Base-by-base conservation (phyloP, 2,329 filamentous ascomycete species). In the Alternaria sp. region DNA sequence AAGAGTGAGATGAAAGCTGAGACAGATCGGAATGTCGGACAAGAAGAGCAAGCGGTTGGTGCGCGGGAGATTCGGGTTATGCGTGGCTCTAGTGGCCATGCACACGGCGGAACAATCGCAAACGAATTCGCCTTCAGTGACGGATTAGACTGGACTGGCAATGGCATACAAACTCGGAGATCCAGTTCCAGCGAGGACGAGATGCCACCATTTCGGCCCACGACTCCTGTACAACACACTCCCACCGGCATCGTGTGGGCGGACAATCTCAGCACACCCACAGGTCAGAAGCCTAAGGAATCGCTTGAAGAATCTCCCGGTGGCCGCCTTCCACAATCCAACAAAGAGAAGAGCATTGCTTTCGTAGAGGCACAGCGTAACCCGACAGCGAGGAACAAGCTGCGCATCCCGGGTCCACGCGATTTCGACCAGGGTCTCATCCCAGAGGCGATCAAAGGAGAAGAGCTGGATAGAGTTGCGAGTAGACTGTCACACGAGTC, bases 401-500 rank as follows among this genome's bases (percentile, higher is more conserved):
- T 98, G 41, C 89, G 92, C 39, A 98, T 99, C 68, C 95, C 95
- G 0, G 93, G 93, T 21, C 95, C 95, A 1, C 84, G 93, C 68
- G 95, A 98, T 72, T 93, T 90, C 48, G 95, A 99, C 69, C 86
- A 87, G 50, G 95, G 94, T 26, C 84, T 92, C 60, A 82, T 88
- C 9, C 93, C 93, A 3, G 79, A 88, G 66, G 79, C 83, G 21
- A 73, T 91, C 13, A 81, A 80, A 5, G 79, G 81, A 31, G 73
- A 78, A 29, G 68, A 70, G 28, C 48, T 74, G 39, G 55, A 68
- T 24, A 63, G 66, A 39, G 51, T 69, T 21, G 29, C 56, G 9
- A 70, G 66, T 40, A 58, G 62, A 13, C 48, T 54, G 11, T 69
- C 73, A 8, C 68, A 72, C 24, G 70, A 74, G 2, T 71, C 62